Base-by-base conservation (phyloP, 2,329 filamentous ascomycete species). In the Biscogniauxia marginata region DNA sequence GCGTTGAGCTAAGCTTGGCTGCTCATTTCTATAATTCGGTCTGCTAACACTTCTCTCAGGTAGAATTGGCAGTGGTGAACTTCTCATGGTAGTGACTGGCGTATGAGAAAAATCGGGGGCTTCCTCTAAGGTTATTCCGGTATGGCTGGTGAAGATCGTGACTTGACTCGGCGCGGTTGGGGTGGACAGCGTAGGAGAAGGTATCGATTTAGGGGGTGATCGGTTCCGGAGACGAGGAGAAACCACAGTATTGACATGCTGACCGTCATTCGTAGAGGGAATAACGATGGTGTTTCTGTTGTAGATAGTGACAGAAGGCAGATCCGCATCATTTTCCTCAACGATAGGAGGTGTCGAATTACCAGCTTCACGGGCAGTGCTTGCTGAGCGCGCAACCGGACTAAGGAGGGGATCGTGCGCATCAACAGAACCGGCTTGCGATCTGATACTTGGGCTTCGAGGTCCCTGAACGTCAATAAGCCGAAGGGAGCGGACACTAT, bases 401-500 rank as follows among this genome's bases (percentile, higher is more conserved):
- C 50, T 61, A n/a, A 61, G 61, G 46, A 49, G 49, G 11, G 69
- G 66, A n/a, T 76, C 72, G 30, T 81, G 79, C 11, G 73, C 70
- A 20, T 82, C 80, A 1, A 77, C 62, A 0, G 80, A 84, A 23
- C 74, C 77, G 46, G 76, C 72, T 39, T 79, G 76, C n/a, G 82
- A 83, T 45, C 73, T 73, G 8, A 70, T 65, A 13, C 70, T 70
- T 11, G 81, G 80, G 60, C 79, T 84, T 60, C 79, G 80, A 19
- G 80, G 80, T 9, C 75, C 76, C 7, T 77, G 64, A 4, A 85
- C 82, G 34, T 85, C 82, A 22, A 85, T 81, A 34, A 86, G 73
- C n/a, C 83, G 79, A 34, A 81, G 79, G 3, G 83, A 85, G 58
- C 79, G 78, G 18, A 83, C 74, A 61, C 81, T 84, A 2, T 79